Base-by-base conservation (phyloP, 2,329 filamentous ascomycete genomes). In the Alternaria consortialis region DNA sequence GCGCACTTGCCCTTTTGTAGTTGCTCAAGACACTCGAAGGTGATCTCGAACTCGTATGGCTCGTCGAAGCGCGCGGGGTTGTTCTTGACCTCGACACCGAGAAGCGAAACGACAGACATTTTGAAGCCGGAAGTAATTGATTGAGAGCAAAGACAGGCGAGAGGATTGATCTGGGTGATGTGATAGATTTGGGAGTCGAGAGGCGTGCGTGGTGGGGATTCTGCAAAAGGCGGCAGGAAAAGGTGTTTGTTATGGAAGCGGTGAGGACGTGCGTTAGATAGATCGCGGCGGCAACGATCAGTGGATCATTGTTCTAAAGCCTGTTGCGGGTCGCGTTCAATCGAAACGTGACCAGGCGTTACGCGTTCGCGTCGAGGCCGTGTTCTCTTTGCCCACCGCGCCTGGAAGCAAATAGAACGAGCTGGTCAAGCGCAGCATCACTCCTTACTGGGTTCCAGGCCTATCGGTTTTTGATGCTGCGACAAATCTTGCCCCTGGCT, bases 1-100 rank as follows among this genome's bases (percentile, higher is more conserved):
- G 40, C 13, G n/a, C 23, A 53, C 65, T 53, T 80, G 94, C 93
- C 94, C 82, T 97, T 97, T 79, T 97, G 92, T 39, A 99, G 87
- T 70, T 91, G 88, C 84, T 99, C 95, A 25, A 98, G 88, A 76
- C 95, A 98, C 82, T 99, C 95, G 66, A 99, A 99, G 17, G 95
- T 99, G 79, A 99, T 98, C 82, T 99, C 94, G 72, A 99, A 97
- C 80, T 95, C 90, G 80, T 99, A 99, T 56, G 93, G 89, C 79
- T 94, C 91, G 73, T 89, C 91, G 83, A 99, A 98, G 72, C 91
- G 89, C 75, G 95, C 94, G 75, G 95, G 95, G 84, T 99, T 99
- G 87, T 99, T 98, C 79, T 93, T 86, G 72, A 99, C 92, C 81
- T 95, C 92, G 75, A 99, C 95, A 77, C 94, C 94, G 70, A 99